Evolutionary conservation across 805 yeast genomes (phyloP).

Genomic region (Candida taoyuanica): DNA sequence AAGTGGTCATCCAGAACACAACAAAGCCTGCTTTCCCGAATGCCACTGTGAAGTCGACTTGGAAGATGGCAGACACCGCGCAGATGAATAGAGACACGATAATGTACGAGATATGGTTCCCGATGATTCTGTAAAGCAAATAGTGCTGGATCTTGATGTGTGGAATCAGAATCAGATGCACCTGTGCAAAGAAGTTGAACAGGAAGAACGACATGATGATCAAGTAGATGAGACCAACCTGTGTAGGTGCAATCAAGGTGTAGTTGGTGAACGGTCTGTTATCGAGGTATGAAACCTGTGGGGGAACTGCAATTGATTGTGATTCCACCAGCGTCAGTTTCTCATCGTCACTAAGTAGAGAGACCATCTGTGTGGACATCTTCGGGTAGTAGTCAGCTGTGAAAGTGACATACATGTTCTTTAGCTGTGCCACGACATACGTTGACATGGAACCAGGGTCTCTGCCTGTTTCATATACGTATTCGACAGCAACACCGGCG

Average conservation of each 20-base stretch:
- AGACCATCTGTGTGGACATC: slow-evolving; percentile 28
- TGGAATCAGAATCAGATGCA: slow-evolving; percentile 47
- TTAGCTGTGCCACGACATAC: slow-evolving; percentile 42
- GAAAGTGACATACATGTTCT: slow-evolving; percentile 32
- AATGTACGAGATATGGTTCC: slow-evolving; percentile 50
- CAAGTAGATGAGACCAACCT: slow-evolving; percentile 70
- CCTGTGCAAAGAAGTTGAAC: slow-evolving; percentile 49
- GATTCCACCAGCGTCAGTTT: slow-evolving; percentile 21
- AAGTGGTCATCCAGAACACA: slow-evolving; percentile 68
- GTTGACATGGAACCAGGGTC: slow-evolving; percentile 47
- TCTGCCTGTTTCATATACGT: slow-evolving; percentile 58
- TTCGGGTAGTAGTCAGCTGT: slow-evolving; percentile 14
- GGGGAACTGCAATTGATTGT: slow-evolving; percentile 25
- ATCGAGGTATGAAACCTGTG: slow-evolving; percentile 37
- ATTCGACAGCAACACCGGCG: slow-evolving; percentile 38
- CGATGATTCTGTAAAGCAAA: slow-evolving; percentile 46
- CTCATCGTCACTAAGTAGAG: slow-evolving; percentile 25
- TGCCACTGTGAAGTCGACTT: slow-evolving; percentile 50
- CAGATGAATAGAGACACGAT: slow-evolving; percentile 54
- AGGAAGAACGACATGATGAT: slow-evolving; percentile 72
- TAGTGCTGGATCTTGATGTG: slow-evolving; percentile 41
- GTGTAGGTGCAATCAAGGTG: slow-evolving; percentile 59
- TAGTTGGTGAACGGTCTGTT: slow-evolving; percentile 46
- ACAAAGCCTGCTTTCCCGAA: slow-evolving; percentile 71
- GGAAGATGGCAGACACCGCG: slow-evolving; percentile 63